phyloP scores from a whole-genome alignment of 2,329 filamentous ascomycete species.

The Magnaporthiopsis rhizophila region DNA sequence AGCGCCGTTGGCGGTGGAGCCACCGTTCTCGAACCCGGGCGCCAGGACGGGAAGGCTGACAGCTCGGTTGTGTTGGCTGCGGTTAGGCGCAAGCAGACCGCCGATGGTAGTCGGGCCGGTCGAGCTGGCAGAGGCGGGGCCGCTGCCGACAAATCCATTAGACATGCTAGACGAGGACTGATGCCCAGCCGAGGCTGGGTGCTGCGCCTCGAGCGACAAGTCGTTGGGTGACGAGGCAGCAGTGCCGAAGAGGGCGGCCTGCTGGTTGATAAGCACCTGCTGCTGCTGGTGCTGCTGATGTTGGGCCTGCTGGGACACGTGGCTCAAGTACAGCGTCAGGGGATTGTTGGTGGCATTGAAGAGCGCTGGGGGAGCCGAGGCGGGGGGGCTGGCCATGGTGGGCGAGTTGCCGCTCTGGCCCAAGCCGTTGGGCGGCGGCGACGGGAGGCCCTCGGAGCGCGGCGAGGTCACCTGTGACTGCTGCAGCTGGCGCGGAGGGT shows the following conservation, averaged over 20 bases:
- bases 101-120: slow-evolving; percentile 63
- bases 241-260: slow-evolving; percentile 73
- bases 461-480: slow-evolving; percentile 54
- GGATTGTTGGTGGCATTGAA: slow-evolving; percentile 83
- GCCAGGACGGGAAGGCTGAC: slow-evolving; percentile 76
- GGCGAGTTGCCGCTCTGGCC: slow-evolving; percentile 50
- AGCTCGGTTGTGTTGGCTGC: slow-evolving; percentile 65
- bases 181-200: slow-evolving; percentile 43
- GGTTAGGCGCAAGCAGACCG: slow-evolving; percentile 63
- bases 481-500: slow-evolving; percentile 82
- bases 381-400: slow-evolving; percentile 38
- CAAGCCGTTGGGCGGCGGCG: slow-evolving; percentile 47
- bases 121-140: slow-evolving; percentile 23
- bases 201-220: slow-evolving; percentile 43
- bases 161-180: slow-evolving; percentile 59
- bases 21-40: slow-evolving; percentile 54
- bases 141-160: slow-evolving; percentile 50
- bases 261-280: slow-evolving; percentile 64
- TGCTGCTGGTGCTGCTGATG: slow-evolving; percentile 69
- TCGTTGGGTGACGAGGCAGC: slow-evolving; percentile 53
- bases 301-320: slow-evolving; percentile 65
- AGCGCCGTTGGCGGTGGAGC: slow-evolving; percentile 40
- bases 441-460: slow-evolving; percentile 50
- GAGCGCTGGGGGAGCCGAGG: slow-evolving; percentile 63
- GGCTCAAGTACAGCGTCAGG: slow-evolving; percentile 85